Base-by-base conservation (phyloP, 1,139 yeast species). In the Geotrichum aggregatum region DNA sequence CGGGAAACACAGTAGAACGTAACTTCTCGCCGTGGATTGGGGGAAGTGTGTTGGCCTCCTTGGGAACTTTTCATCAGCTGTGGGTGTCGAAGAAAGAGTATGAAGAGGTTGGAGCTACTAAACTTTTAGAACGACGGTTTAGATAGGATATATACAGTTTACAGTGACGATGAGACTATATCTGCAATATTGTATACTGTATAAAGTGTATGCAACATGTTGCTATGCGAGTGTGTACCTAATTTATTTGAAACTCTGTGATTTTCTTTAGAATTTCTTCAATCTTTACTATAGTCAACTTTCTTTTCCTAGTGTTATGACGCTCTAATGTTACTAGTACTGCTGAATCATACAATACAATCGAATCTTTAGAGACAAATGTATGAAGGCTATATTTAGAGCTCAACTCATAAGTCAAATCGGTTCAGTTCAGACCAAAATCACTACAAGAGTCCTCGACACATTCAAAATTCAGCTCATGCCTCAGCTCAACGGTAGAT, bases 31-130 rank as follows among this genome's bases (percentile, higher is more conserved):
- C 94, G 6, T 92, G 98, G 98, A 80, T 92, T 52, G 99, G 99
- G 42, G 98, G 97, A 6, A 84, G 95, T 59, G 94, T 92, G 39
- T 74, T 92, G 55, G 84, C 96, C 3, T 85, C 96, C 52, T 76
- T 92, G 63, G 98, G 98, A 26, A 89, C 97, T 1, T 92, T 92
- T 75, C 98, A 92, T 68, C 98, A 92, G 70, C 74, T 89, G 73
- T 92, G 98, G 98, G 96, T 92, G 2, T 87, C 94, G 44, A 85
- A 83, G 66, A 82, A 81, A 61, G 98, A 92, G 69, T 88, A 86
- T 63, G 88, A 88, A 58, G 98, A 92, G 66, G 92, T 84, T 26
- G 98, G 98, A 8, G 80, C 84, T 8, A 94, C 87, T 53, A 81
- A 89, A 66, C 76, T 91, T 42, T 54, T 65, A 3, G 68, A 65